phyloP scores from a whole-genome alignment of 2,329 filamentous ascomycete genomes.

The Drechslerella dactyloides region DNA sequence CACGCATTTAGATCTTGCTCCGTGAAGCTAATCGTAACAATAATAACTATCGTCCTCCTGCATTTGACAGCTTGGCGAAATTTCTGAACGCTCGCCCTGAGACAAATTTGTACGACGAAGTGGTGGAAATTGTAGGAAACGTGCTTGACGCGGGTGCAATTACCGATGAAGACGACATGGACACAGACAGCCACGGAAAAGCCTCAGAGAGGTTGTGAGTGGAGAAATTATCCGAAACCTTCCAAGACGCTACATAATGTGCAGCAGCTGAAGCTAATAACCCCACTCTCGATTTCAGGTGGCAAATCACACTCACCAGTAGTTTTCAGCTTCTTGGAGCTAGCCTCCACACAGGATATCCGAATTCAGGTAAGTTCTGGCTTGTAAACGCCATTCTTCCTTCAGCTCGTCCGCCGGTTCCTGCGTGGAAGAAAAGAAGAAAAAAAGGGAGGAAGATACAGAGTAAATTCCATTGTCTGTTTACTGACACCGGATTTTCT shows the following conservation, averaged over 20 bases:
- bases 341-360: conserved; percentile 39
- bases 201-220: conserved; percentile 57
- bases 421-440: background rate
- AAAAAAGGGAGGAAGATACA: background rate
- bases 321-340: conserved; percentile 52
- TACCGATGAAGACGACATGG: conserved; percentile 70
- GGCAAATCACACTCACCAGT: conserved; percentile 52
- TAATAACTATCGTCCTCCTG: conserved; percentile 77
- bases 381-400: conserved; percentile 25
- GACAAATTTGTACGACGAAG: conserved; percentile 72
- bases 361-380: conserved; percentile 47
- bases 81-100: conserved; percentile 73
- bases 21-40: conserved; percentile 94
- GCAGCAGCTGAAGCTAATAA: conserved; percentile 40
- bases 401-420: conserved; percentile 25
- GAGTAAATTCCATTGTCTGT: conserved; percentile 22
- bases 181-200: conserved; percentile 65
- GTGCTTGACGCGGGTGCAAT: conserved; percentile 66
- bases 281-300: conserved; percentile 41
- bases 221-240: conserved; percentile 38
- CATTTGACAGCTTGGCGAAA: conserved; percentile 73
- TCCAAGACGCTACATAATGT: conserved; percentile 8
- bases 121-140: conserved; percentile 68
- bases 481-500: conserved; percentile 39
- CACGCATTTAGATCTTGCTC: conserved; percentile 67